Conservation (phyloP, 1,284 basidiomycete species). For the Sporisorium reilianum region DNA sequence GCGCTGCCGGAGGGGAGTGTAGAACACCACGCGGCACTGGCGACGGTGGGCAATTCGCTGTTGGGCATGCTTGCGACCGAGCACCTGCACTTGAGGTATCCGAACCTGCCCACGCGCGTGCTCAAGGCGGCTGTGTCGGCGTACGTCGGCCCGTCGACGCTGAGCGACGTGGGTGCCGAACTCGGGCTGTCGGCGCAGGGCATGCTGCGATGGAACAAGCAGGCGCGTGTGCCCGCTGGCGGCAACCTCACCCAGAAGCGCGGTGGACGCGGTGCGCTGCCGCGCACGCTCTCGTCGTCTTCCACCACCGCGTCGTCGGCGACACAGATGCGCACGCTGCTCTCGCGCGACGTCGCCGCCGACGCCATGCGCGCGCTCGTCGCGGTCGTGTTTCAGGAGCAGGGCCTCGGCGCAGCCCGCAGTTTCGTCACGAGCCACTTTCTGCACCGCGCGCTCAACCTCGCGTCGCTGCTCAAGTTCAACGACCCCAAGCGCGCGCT, state of each 20-base stretch:
- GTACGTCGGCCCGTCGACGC: slow-evolving; percentile 86
- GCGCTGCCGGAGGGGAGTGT: neutral
- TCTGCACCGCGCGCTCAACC: slow-evolving; percentile 70
- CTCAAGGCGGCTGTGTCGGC: slow-evolving; percentile 90
- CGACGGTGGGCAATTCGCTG: slow-evolving; percentile 85
- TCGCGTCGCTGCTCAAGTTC: slow-evolving; percentile 88
- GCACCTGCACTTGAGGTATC: slow-evolving; percentile 83
- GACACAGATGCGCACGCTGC: slow-evolving; percentile 33
- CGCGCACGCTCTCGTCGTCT: neutral
- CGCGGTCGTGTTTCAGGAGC: slow-evolving; percentile 73
- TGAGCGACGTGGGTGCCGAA: slow-evolving; percentile 81
- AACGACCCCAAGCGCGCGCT: slow-evolving; percentile 69
- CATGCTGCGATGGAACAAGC: slow-evolving; percentile 71
- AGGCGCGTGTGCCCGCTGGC: slow-evolving; percentile 64
- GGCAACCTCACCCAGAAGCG: slow-evolving; percentile 23
- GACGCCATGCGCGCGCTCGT: slow-evolving; percentile 72
- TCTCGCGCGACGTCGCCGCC: slow-evolving; percentile 62
- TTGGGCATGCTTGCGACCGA: slow-evolving; percentile 92
- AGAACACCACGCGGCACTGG: slow-evolving; percentile 81
- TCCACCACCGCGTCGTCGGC: neutral
- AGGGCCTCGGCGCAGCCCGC: slow-evolving; percentile 54
- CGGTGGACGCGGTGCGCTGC: slow-evolving; percentile 12
- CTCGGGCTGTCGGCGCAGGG: slow-evolving; percentile 68
- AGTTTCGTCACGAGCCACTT: slow-evolving; percentile 54
- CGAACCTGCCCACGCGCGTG: slow-evolving; percentile 89